phyloP scores from a whole-genome alignment of 139 green algal species.

The Chlamydomonas asymmetrica region DNA sequence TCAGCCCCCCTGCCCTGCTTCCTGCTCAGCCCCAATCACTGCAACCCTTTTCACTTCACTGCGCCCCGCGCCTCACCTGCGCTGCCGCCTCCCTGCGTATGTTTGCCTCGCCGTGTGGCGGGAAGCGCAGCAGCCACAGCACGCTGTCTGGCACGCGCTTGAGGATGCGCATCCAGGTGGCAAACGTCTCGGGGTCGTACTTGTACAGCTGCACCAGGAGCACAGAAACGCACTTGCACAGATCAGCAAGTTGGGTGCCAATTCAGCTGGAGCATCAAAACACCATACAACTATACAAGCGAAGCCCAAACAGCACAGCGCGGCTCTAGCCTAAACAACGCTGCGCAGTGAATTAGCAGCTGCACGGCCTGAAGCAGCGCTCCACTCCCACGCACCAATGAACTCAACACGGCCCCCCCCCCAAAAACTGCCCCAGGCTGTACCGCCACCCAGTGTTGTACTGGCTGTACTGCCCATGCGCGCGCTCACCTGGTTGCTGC shows the following conservation, averaged over 20 bases:
- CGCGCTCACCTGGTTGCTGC: too few species aligned
- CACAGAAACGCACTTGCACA: slow-evolving; percentile 5
- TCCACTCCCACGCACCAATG: background rate
- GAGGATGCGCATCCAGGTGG: slow-evolving; percentile 82
- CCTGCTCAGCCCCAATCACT: too few species aligned
- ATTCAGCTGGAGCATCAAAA: slow-evolving; percentile 29
- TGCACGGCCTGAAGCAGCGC: too few species aligned
- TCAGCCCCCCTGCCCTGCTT: too few species aligned
- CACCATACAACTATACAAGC: slow-evolving; percentile 8
- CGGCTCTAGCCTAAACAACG: too few species aligned
- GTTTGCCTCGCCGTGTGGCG: slow-evolving; percentile 74
- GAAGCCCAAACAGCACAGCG: too few species aligned
- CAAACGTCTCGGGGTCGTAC: slow-evolving; percentile 86
- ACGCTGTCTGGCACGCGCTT: slow-evolving; percentile 68
- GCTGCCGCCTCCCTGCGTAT: slow-evolving; percentile 44
- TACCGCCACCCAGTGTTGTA: too few species aligned
- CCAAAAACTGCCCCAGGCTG: slow-evolving; percentile 32
- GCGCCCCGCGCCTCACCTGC: too few species aligned
- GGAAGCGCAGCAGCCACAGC: slow-evolving; percentile 93
- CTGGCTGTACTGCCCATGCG: too few species aligned
- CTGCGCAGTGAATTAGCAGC: too few species aligned
- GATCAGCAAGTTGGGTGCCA: too few species aligned
- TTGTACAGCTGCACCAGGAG: slow-evolving; percentile 82
- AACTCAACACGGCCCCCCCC: background rate
- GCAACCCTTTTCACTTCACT: too few species aligned